phyloP scores from a whole-genome alignment of 192 early-diverging fungal species.

The Geranomyces variabilis region DNA sequence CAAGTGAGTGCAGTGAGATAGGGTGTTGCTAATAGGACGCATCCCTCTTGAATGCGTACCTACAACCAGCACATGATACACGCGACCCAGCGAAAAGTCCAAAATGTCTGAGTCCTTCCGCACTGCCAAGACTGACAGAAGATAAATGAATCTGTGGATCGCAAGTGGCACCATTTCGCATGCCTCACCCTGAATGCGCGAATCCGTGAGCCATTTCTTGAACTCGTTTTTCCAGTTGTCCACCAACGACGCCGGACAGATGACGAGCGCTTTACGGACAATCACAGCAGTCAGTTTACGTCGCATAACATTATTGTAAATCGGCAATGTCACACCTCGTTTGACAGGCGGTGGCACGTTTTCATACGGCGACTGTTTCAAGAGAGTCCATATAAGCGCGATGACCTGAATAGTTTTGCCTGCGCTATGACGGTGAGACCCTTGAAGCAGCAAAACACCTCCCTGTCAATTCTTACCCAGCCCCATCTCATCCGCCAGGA shows the following conservation, averaged over 20 bases:
- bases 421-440: slow-evolving; percentile 6
- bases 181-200: slow-evolving; percentile 37
- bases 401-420: slow-evolving; percentile 60
- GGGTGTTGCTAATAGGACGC: not conserved
- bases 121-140: slow-evolving; percentile 32
- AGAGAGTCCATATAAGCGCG: slow-evolving; percentile 49
- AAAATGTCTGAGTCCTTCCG: slow-evolving; percentile 25
- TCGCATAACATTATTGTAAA: slow-evolving; percentile 3
- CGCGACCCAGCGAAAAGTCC: slow-evolving; percentile 35
- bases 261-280: slow-evolving; percentile 38
- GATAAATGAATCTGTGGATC: too few relatives aligned
- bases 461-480: slow-evolving; percentile 1
- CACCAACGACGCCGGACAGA: slow-evolving; percentile 55
- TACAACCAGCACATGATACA: slow-evolving; percentile 35
- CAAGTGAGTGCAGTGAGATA: not conserved
- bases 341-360: slow-evolving; percentile 19
- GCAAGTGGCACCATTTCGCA: too few relatives aligned
- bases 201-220: slow-evolving; percentile 58
- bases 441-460: not conserved
- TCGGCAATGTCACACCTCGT: slow-evolving; percentile 8
- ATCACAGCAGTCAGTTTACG: not conserved
- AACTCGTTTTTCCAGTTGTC: slow-evolving; percentile 61
- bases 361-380: slow-evolving; percentile 35
- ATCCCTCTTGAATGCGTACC: not conserved
- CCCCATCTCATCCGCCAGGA: slow-evolving; percentile 59